Conservation (phyloP, 2,329 filamentous ascomycete genomes). For the Colletotrichum magnum region DNA sequence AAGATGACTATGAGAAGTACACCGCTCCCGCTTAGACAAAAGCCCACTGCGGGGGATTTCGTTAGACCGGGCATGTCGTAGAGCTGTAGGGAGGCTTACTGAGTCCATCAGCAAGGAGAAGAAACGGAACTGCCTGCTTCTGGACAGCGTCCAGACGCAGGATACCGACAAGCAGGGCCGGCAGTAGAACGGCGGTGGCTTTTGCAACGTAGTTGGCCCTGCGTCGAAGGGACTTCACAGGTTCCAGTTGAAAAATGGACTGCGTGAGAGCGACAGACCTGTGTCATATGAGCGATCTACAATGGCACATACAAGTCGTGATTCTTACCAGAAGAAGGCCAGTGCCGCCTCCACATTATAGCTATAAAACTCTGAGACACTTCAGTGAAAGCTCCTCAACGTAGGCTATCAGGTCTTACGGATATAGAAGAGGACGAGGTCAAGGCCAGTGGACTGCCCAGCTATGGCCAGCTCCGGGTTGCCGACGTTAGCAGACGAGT, state of each 20-base stretch:
- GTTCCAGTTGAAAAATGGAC: constrained; percentile 50
- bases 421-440: constrained; percentile 62
- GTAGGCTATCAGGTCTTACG: constrained; percentile 49
- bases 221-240: constrained; percentile 46
- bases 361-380: constrained; percentile 59
- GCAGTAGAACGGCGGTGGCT: constrained; percentile 52
- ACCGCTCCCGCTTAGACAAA: constrained; percentile 53
- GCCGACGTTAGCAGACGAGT: constrained; percentile 50
- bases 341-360: constrained; percentile 65
- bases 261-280: constrained; percentile 56
- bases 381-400: constrained; percentile 20
- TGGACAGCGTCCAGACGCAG: constrained; percentile 49
- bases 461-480: constrained; percentile 59
- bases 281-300: background rate
- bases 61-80: background rate
- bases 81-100: constrained; percentile 47
- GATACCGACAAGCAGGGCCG: constrained; percentile 51
- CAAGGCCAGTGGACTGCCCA: constrained; percentile 56
- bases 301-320: background rate
- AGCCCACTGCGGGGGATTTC: constrained; percentile 50
- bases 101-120: constrained; percentile 53
- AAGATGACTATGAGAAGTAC: constrained; percentile 56
- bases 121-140: constrained; percentile 46
- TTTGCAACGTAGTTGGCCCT: constrained; percentile 50
- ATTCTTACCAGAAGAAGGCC: constrained; percentile 60